Conservation (phyloP, 148 eudicot genomes). For the Salicornia ramosissima region DNA sequence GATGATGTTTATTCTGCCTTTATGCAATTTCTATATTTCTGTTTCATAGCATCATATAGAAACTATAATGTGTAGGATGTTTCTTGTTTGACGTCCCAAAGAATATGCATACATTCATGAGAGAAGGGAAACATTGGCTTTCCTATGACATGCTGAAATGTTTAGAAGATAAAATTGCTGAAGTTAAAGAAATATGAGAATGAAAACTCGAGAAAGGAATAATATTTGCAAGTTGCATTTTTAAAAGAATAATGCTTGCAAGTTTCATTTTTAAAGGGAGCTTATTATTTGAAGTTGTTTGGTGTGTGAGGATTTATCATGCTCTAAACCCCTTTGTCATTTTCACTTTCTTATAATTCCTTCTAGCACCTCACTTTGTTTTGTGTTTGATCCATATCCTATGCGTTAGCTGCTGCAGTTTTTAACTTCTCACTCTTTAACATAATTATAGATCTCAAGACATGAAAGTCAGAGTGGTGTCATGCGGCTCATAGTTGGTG, state of each 20-base stretch:
- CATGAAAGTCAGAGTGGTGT: constrained; percentile 88
- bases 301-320: background rate
- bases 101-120: background rate
- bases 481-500: constrained; percentile 96
- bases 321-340: background rate
- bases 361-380: background rate
- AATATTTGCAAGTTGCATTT: background rate
- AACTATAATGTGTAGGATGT: background rate
- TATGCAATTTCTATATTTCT: background rate
- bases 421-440: background rate
- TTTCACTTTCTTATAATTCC: background rate
- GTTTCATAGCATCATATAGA: background rate
- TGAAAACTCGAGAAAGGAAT: no score
- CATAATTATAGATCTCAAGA: constrained; percentile 53
- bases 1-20: background rate
- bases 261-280: background rate
- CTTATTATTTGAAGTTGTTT: background rate
- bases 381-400: background rate
- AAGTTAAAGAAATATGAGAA: no score
- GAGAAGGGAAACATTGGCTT: background rate
- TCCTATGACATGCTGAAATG: background rate
- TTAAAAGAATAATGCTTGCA: background rate
- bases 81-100: background rate
- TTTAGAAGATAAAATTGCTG: no score
- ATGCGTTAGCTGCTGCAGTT: background rate